Conservation (phyloP, 176 grass and related monocot species). For the Poa annua region DNA sequence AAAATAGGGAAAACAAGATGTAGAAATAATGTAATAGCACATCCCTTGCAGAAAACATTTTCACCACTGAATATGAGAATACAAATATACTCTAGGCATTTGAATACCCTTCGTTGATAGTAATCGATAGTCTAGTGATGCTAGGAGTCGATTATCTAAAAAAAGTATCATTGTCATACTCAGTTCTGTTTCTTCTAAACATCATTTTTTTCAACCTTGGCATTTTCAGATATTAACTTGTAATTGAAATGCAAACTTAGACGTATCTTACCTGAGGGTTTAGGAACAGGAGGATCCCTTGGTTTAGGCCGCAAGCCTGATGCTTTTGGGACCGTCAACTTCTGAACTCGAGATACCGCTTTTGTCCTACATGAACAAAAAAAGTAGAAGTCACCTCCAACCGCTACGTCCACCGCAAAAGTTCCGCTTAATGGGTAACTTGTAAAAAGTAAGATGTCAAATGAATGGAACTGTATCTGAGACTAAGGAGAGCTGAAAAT, state of each 20-base stretch:
- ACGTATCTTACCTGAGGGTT: conserved; percentile 66
- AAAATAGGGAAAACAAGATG: conserved; percentile 4
- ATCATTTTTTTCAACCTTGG: conserved; percentile 1
- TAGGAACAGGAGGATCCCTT: conserved; percentile 62
- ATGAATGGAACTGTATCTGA: conserved; percentile 27
- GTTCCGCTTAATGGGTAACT: conserved; percentile 3
- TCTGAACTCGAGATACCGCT: conserved; percentile 62
- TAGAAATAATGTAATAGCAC: conserved; percentile 15
- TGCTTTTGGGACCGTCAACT: conserved; percentile 58
- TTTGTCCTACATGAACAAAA: conserved; percentile 52
- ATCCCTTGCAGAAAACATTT: neutral
- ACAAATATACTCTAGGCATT: neutral
- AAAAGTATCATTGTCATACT: conserved; percentile 2
- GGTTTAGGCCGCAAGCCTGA: conserved; percentile 60
- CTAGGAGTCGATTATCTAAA: conserved; percentile 6
- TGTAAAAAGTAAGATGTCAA: conserved; percentile 7
- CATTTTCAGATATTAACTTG: neutral
- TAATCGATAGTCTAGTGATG: neutral
- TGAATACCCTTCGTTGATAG: conserved; percentile 11
- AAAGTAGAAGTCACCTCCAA: conserved; percentile 18
- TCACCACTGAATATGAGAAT: neutral
- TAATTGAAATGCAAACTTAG: conserved; percentile 9
- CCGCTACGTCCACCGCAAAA: neutral
- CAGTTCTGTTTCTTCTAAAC: conserved; percentile 6
- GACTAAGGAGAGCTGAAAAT: conserved; percentile 12